Evolutionary conservation across 768 basidiomycete species (phyloP).

Genomic region (Serendipita sp.): DNA sequence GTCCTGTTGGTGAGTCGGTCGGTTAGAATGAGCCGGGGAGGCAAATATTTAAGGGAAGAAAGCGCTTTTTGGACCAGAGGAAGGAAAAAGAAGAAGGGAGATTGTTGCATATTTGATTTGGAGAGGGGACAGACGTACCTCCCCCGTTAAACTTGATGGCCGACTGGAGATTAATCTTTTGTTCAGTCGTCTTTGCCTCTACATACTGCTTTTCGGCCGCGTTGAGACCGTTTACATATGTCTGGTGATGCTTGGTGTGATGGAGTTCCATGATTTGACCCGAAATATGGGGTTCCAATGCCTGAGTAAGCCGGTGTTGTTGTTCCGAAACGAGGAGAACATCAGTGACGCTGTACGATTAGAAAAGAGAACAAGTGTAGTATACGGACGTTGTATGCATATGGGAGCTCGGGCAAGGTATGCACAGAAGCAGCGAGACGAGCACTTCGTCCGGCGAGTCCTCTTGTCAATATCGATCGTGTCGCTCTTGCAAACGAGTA

Average conservation of each 20-base stretch:
- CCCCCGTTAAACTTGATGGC: conserved; percentile 98
- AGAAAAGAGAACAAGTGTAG: neutral
- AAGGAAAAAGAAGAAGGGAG: neutral
- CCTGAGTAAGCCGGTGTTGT: conserved; percentile 25
- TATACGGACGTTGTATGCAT: conserved; percentile 54
- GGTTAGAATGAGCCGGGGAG: neutral
- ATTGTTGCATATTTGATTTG: no score
- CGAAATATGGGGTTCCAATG: conserved; percentile 85
- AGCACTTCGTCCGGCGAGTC: conserved; percentile 10
- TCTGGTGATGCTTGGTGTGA: conserved; percentile 81
- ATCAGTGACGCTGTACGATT: neutral
- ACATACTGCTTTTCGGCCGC: conserved; percentile 76
- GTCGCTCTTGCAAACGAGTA: no score
- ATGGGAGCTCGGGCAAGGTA: conserved; percentile 66
- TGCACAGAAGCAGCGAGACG: conserved; percentile 39
- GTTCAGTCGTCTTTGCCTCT: conserved; percentile 47
- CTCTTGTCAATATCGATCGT: no score
- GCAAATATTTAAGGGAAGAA: neutral
- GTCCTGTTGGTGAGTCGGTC: conserved; percentile 33
- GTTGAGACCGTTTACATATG: conserved; percentile 91
- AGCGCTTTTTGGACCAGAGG: neutral
- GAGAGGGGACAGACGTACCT: conserved; percentile 27
- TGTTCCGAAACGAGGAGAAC: neutral
- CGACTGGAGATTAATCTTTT: conserved; percentile 69
- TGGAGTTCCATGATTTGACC: conserved; percentile 89